phyloP scores from a whole-genome alignment of 768 basidiomycete genomes.

The Xerocomus brunneocitrinus region DNA sequence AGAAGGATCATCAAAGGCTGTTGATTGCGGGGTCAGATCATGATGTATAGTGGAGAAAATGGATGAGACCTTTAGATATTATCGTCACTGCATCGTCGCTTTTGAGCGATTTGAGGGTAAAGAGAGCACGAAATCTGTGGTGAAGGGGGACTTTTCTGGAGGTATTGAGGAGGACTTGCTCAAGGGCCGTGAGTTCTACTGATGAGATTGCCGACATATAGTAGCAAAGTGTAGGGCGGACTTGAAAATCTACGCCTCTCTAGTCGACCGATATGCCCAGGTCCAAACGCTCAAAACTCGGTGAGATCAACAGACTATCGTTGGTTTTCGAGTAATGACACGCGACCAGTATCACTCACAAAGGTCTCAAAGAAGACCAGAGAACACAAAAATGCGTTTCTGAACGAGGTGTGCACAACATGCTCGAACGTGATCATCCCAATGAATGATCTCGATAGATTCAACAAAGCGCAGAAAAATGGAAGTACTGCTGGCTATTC shows the following conservation, averaged over 20 bases:
- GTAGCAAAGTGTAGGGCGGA: constrained; percentile 39
- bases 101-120: constrained; percentile 84
- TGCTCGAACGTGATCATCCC: constrained; percentile 6
- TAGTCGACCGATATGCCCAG: constrained; percentile 61
- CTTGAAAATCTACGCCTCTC: constrained; percentile 36
- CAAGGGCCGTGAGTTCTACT: constrained; percentile 61
- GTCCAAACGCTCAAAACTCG: constrained; percentile 86
- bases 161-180: constrained; percentile 73
- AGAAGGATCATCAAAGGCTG: constrained; percentile 83
- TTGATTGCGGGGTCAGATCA: constrained; percentile 2
- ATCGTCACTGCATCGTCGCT: constrained; percentile 75
- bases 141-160: constrained; percentile 73
- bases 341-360: constrained; percentile 74
- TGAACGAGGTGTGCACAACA: constrained; percentile 59
- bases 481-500: constrained; percentile 94
- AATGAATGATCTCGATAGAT: constrained; percentile 48
- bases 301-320: constrained; percentile 42
- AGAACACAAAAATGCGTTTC: constrained; percentile 82
- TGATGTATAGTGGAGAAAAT: background rate
- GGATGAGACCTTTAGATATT: constrained; percentile 70
- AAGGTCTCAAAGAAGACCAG: constrained; percentile 92
- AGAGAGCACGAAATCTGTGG: constrained; percentile 84
- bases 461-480: constrained; percentile 80
- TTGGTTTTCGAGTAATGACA: constrained; percentile 1
- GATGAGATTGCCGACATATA: constrained; percentile 34